Percentiles rank a stretch among this genome's conserved stretches.
Conservation (phyloP, 805 yeast genomes). For the Kodamaea neixiangensis region DNA sequence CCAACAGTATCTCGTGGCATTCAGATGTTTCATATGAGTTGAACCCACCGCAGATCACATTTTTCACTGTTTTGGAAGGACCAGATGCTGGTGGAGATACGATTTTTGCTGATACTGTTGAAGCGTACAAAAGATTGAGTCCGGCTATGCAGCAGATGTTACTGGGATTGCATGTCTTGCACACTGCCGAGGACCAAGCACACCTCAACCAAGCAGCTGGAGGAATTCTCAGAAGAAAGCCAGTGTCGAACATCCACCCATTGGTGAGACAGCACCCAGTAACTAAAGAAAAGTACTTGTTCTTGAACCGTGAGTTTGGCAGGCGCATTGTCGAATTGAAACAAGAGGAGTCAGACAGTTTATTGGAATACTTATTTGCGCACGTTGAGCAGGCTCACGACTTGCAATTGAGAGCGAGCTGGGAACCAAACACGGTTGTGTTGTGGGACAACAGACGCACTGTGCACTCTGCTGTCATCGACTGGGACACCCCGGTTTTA, state of each 20-base stretch:
- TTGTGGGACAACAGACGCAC: conserved; percentile 80
- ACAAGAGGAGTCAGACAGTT: conserved; percentile 64
- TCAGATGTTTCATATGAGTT: conserved; percentile 73
- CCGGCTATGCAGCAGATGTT: conserved; percentile 61
- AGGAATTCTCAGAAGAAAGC: conserved; percentile 64
- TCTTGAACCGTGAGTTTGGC: conserved; percentile 60
- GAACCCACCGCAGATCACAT: conserved; percentile 72
- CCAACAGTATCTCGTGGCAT: conserved; percentile 57
- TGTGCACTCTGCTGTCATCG: conserved; percentile 67
- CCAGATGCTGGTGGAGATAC: conserved; percentile 75
- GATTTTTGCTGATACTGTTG: conserved; percentile 68
- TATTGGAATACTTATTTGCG: conserved; percentile 57
- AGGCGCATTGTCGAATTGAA: conserved; percentile 71
- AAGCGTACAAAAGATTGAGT: conserved; percentile 71
- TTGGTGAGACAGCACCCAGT: conserved; percentile 74
- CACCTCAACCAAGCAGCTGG: conserved; percentile 53
- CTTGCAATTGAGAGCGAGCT: conserved; percentile 66
- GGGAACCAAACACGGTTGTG: conserved; percentile 72
- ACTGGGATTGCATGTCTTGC: conserved; percentile 63
- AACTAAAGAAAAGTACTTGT: conserved; percentile 59
- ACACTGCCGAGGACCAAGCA: conserved; percentile 74
- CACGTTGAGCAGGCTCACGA: conserved; percentile 57
- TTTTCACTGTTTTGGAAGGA: conserved; percentile 61
- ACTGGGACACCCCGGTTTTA: conserved; percentile 65
- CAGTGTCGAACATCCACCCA: conserved; percentile 67